Evolutionary conservation across 305 asterid genomes (phyloP).

Genomic region (Solanum aculeatissimum): DNA sequence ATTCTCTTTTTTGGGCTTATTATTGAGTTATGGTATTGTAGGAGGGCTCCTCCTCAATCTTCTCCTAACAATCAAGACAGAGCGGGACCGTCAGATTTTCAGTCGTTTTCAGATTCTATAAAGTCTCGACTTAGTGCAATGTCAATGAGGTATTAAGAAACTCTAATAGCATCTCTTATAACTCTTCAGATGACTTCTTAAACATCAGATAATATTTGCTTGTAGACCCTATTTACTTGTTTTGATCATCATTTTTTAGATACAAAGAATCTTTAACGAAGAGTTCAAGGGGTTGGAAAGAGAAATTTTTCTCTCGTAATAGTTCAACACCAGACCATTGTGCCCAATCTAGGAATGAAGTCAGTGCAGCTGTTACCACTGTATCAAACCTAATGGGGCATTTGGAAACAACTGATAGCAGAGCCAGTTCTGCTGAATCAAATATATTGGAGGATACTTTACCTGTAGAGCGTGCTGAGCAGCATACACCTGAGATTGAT

Average conservation of each 20-base stretch:
- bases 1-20: not conserved
- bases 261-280: conserved; percentile 81
- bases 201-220: not conserved
- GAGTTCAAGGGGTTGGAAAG: conserved; percentile 94
- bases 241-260: conserved; percentile 11
- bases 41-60: conserved; percentile 44
- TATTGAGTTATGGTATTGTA: conserved; percentile 1
- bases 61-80: conserved; percentile 57
- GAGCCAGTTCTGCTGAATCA: conserved; percentile 16
- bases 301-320: conserved; percentile 67
- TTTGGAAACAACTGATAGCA: conserved; percentile 30
- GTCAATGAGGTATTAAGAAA: conserved; percentile 49
- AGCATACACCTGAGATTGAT: conserved; percentile 8
- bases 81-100: conserved; percentile 84
- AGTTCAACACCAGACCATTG: conserved; percentile 25
- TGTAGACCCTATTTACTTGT: not conserved
- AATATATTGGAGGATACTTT: conserved; percentile 16
- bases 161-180: not conserved
- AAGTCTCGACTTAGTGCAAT: conserved; percentile 67
- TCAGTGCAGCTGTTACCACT: conserved; percentile 11
- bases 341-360: conserved; percentile 38
- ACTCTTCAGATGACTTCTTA: not conserved
- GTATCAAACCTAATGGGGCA: conserved; percentile 19
- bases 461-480: conserved; percentile 13
- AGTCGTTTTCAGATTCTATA: conserved; percentile 61